Evolutionary conservation across 768 basidiomycete genomes (phyloP), one percentile per base, ranked within the genome.

Genomic region (Neoboletus brunneissimus): DNA sequence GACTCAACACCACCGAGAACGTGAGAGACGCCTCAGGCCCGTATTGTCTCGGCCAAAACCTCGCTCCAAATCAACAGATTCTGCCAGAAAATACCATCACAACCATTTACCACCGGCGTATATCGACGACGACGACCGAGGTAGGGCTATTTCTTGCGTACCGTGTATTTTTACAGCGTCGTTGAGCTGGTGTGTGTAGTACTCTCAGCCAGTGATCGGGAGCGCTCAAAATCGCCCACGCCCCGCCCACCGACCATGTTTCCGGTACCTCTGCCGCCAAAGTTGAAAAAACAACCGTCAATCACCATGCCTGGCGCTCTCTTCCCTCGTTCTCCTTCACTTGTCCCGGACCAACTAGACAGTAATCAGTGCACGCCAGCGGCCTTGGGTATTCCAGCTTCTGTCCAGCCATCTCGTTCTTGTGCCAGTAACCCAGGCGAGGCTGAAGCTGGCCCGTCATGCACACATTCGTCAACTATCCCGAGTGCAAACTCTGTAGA

Each of bases 251-350:
- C 51, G 5, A 9, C 67, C 32, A 6, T 35, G 4, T 59, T 65
- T 38, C 55, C 22, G 22, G 65, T 69, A 3, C 68, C 75, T 23
- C 70, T 74, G 1, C 70, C 70, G 15, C 75, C 68, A 13, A 73
- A 45, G 51, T 40, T 71, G 47, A 68, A 54, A 35, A 71, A 64
- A 41, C 58, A 69, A n/a, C 72, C 73, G 9, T 82, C 82, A 3
- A 64, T 79, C 0, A 85, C 84, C 1, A 92, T 92, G 89, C 90
- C 89, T 22, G 90, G 89, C 9, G 81, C 90, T 1, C 80, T 92
- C 13, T 89, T 85, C 65, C 82, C 88, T 5, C 84, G 88, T 10
- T 89, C 90, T 0, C 79, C 83, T 0, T 88, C 88, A n/a, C 74
- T 84, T 13, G 73, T 84, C 31, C 82, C 84, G 8, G 67, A 68